Conservation (phyloP, 139 green algal species). For the Chlamydomonas eustigma region DNA sequence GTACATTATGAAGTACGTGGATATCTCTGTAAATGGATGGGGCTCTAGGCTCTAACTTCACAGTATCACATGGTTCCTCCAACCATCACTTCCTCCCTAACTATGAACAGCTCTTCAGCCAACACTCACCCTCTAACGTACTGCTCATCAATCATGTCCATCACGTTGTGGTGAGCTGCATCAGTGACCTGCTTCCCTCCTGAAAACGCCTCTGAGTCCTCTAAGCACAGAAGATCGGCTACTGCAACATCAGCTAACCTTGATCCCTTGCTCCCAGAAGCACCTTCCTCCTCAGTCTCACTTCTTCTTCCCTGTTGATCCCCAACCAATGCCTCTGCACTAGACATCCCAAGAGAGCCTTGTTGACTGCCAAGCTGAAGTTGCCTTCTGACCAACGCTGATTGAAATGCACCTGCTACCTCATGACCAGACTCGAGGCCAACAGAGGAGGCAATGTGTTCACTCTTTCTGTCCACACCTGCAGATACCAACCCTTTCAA, state of each 20-base stretch:
- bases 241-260: background rate
- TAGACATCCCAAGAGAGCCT: too few relatives aligned
- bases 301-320: background rate
- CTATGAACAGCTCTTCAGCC: too few relatives aligned
- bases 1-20: background rate
- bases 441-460: background rate
- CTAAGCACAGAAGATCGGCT: background rate
- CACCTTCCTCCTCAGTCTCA: background rate
- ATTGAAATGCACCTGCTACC: too few relatives aligned
- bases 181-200: background rate
- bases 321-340: too few relatives aligned
- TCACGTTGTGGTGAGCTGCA: background rate
- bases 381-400: too few relatives aligned
- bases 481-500: background rate
- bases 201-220: background rate
- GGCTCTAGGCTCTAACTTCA: background rate
- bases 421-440: too few relatives aligned
- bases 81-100: background rate
- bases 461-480: background rate
- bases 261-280: background rate
- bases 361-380: too few relatives aligned
- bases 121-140: slow-evolving; percentile 1
- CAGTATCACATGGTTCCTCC: background rate
- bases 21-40: background rate
- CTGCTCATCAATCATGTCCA: slow-evolving; percentile 7